phyloP scores from a whole-genome alignment of 2,329 filamentous ascomycete species.

The Hymenoscyphus infarciens region DNA sequence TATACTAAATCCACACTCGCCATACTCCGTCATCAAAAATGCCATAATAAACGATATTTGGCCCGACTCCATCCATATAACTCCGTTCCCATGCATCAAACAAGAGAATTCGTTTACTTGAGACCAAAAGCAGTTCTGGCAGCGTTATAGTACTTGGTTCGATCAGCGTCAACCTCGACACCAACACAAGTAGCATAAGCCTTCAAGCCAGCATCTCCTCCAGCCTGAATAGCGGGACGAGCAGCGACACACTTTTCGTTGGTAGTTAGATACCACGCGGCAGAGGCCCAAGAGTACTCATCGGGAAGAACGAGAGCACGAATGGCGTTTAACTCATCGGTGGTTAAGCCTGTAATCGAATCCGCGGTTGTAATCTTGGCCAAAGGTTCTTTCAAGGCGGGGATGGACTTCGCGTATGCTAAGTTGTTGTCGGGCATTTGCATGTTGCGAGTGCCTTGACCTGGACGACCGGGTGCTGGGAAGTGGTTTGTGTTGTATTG shows the following conservation, averaged over 20 bases:
- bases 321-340: constrained; percentile 41
- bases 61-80: too few relatives aligned
- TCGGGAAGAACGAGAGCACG: constrained; percentile 49
- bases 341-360: constrained; percentile 30
- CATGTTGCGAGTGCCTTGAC: constrained; percentile 65
- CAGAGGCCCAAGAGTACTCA: constrained; percentile 53
- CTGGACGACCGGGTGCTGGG: constrained; percentile 44
- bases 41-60: too few relatives aligned
- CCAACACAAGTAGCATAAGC: constrained; percentile 54
- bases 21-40: too few relatives aligned
- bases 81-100: too few relatives aligned
- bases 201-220: constrained; percentile 47
- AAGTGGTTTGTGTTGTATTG: constrained; percentile 59
- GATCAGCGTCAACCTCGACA: constrained; percentile 43
- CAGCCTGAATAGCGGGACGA: constrained; percentile 40
- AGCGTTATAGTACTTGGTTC: constrained; percentile 47
- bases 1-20: too few relatives aligned
- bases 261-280: constrained; percentile 57
- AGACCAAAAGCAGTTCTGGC: constrained; percentile 42
- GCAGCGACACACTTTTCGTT: constrained; percentile 46
- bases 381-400: constrained; percentile 39
- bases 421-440: constrained; percentile 53
- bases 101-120: background rate
- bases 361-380: constrained; percentile 32
- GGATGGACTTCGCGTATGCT: constrained; percentile 49